Evolutionary conservation across 116 monocot genomes (phyloP), one percentile per base, ranked within the genome.

Genomic region (Cymodocea nodosa): DNA sequence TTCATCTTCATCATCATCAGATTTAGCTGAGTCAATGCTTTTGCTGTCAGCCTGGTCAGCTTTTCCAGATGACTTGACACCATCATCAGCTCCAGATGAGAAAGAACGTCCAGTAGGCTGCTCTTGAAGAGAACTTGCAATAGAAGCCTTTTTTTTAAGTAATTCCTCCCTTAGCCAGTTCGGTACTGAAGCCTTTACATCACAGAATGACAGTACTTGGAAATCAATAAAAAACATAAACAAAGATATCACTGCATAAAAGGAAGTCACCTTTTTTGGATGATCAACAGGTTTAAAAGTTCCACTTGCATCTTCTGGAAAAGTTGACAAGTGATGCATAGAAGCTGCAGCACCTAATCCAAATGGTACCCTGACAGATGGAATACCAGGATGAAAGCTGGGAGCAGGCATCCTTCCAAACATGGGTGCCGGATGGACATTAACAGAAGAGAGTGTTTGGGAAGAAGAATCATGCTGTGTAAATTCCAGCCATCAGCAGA

Each of bases 81-180:
- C 71, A 60, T 79, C 73, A 73, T 81, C 81, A 69, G 68, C 59
- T 74, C 59, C 82, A 57, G 48, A 10, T 30, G 68, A 78, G 61
- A 77, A 59, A 14, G 79, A 73, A 64, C 35, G 64, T 73, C 69
- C 74, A 64, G 35, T 57, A 51, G 70, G 54, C 44, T 78, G 75
- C 57, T 59, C 63, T 19, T 71, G 30, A 54, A 39, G 15, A 40
- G 77, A 68, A 76, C 71, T 82, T 62, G 66, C 49, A 55, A 84
- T 69, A 53, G 70, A 65, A 57, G 86, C 66, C 77, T 92, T 89
- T 34, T 86, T 92, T 77, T 92, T 98, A 49, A 89, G 82, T 52
- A 98, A 78, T 83, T 98, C 92, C 72, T 98, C 98, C 65, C 86
- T 86, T 48, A 98, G 89, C 98, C 98, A 98, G 54, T 84, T 92